Evolutionary conservation across 768 basidiomycete species (phyloP).

Genomic region (Lenzites betulinus): DNA sequence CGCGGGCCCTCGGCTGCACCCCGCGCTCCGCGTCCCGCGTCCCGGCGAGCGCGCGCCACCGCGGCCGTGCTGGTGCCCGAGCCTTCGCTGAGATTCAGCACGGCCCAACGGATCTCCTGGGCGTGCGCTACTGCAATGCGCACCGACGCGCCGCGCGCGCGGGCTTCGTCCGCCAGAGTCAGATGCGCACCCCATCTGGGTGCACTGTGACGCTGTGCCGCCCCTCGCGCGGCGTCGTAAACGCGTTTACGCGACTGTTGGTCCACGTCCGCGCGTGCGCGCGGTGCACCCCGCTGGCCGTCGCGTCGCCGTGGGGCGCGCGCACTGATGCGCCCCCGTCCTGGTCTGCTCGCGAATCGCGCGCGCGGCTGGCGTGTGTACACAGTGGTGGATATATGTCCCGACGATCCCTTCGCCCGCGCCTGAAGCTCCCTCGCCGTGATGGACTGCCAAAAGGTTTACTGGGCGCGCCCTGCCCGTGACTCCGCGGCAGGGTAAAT

Average conservation of each 20-base stretch:
- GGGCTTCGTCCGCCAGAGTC: not conserved
- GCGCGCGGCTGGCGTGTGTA: not conserved
- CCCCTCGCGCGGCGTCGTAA: not conserved
- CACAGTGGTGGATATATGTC: too few relatives aligned
- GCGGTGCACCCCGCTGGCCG: too few relatives aligned
- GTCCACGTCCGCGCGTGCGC: not conserved
- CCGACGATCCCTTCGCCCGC: too few relatives aligned
- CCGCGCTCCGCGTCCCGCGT: too few relatives aligned
- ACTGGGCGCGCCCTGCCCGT: too few relatives aligned
- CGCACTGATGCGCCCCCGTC: too few relatives aligned
- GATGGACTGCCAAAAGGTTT: too few relatives aligned
- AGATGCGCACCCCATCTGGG: not conserved
- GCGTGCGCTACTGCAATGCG: not conserved
- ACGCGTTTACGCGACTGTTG: conserved; percentile 12
- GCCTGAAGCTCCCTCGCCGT: too few relatives aligned
- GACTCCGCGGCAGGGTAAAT: not conserved
- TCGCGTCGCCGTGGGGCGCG: not conserved
- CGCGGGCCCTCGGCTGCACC: too few relatives aligned
- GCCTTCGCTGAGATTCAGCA: conserved; percentile 15
- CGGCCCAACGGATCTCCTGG: conserved; percentile 6
- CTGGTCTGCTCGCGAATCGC: too few relatives aligned
- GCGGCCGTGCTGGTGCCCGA: not conserved
- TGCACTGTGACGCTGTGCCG: conserved; percentile 2
- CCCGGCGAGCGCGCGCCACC: not conserved
- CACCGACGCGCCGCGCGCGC: not conserved